A percentile compares a stretch with the other conserved stretches of the same genome.
Conservation (phyloP, 305 asterid species). For the Fraxinus xanthoxyloides region DNA sequence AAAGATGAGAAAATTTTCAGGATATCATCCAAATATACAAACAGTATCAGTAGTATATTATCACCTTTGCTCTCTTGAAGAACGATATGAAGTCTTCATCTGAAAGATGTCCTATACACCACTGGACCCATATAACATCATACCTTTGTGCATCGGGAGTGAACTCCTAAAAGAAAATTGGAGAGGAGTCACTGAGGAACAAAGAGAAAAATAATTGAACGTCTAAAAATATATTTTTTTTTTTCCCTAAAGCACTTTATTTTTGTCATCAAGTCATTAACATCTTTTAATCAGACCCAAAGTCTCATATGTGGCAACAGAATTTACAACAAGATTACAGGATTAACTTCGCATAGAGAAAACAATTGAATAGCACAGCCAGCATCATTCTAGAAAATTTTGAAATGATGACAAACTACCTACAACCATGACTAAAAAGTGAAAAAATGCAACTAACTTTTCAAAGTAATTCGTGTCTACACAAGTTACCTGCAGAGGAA, state of each 20-base stretch:
- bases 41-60: background rate
- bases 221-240: background rate
- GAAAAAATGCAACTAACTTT: background rate
- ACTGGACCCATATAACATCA: conserved; percentile 91
- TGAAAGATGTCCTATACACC: conserved; percentile 97
- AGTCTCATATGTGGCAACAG: background rate
- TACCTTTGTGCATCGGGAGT: conserved; percentile 80
- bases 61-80: conserved; percentile 82
- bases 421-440: conserved; percentile 1
- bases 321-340: background rate
- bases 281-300: background rate
- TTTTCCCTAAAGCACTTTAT: background rate
- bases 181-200: conserved; percentile 12
- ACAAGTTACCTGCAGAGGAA: conserved; percentile 77
- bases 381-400: background rate
- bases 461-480: background rate
- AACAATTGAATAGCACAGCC: background rate
- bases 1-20: background rate
- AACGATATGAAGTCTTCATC: conserved; percentile 85
- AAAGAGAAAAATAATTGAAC: background rate
- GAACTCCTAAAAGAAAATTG: conserved; percentile 57
- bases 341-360: background rate
- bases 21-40: background rate
- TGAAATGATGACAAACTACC: background rate
- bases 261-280: background rate